Evolutionary conservation across 2,329 filamentous ascomycete species (phyloP).

Genomic region (Penicillium sclerotiorum): DNA sequence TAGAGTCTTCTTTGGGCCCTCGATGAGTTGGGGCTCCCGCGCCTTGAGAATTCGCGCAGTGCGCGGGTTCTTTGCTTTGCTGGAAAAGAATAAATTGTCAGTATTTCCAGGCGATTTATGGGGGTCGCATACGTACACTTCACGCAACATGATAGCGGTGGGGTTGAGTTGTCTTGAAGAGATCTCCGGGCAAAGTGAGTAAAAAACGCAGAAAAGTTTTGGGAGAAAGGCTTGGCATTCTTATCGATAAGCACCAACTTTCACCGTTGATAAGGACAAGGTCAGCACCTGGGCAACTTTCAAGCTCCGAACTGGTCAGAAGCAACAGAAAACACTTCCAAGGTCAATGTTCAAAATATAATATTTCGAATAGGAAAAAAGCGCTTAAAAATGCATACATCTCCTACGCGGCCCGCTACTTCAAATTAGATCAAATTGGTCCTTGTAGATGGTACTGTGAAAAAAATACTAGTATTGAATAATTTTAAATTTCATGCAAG

Average conservation of each 20-base stretch:
- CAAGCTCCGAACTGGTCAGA: no score
- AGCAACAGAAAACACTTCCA: no score
- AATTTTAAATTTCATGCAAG: no score
- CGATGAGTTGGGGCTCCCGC: constrained; percentile 82
- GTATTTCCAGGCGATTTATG: not conserved
- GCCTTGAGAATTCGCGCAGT: constrained; percentile 94
- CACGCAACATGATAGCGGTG: constrained; percentile 43
- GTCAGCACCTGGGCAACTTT: no score
- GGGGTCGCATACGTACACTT: constrained; percentile 41
- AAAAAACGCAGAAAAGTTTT: constrained; percentile 42
- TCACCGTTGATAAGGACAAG: not conserved
- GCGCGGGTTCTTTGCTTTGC: constrained; percentile 77
- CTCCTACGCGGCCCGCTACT: no score
- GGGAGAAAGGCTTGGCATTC: constrained; percentile 38
- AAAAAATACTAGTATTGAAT: no score
- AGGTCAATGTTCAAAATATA: no score
- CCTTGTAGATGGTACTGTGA: no score
- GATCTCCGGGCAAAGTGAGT: constrained; percentile 18
- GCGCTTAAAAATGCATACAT: no score
- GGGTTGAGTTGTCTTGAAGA: constrained; percentile 16
- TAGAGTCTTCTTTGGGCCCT: constrained; percentile 88
- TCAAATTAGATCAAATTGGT: no score
- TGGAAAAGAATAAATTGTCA: constrained; percentile 33
- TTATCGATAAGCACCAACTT: constrained; percentile 41
- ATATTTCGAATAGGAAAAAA: no score